A percentile compares a stretch with the other conserved stretches of the same genome.
Evolutionary conservation across 1,284 basidiomycete genomes (phyloP).

Genomic region (Irpex lacteus): DNA sequence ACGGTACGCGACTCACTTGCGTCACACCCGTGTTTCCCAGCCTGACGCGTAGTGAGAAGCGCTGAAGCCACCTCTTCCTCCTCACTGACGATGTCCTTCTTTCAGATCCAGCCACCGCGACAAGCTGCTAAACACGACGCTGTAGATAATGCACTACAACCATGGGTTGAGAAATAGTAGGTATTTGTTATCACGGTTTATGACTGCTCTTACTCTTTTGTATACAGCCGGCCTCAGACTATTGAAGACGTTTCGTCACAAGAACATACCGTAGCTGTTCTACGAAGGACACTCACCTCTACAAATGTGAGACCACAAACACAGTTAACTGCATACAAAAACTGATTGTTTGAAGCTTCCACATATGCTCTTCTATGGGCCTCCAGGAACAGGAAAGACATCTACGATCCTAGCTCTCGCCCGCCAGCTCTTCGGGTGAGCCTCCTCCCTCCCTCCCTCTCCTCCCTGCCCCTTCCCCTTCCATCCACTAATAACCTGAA

Average conservation of each 20-base stretch:
- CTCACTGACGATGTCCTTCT: slow-evolving; percentile 43
- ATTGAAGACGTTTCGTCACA: slow-evolving; percentile 98
- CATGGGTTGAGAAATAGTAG: slow-evolving; percentile 99
- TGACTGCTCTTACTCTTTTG: neutral
- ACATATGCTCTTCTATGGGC: slow-evolving; percentile 98
- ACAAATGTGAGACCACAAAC: slow-evolving; percentile 69
- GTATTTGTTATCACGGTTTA: neutral
- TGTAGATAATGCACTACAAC: slow-evolving; percentile 70
- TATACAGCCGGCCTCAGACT: slow-evolving; percentile 86
- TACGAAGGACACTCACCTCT: slow-evolving; percentile 88
- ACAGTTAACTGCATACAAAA: no score
- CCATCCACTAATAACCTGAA: no score
- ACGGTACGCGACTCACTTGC: slow-evolving; percentile 11
- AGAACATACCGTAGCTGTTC: slow-evolving; percentile 92
- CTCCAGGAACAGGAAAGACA: slow-evolving; percentile 98
- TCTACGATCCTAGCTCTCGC: slow-evolving; percentile 96
- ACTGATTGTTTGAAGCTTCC: neutral
- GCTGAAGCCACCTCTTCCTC: neutral
- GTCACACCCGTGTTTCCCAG: slow-evolving; percentile 8
- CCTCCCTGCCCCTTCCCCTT: no score
- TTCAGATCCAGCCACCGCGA: slow-evolving; percentile 44
- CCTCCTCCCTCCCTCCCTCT: no score
- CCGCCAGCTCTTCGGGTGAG: slow-evolving; percentile 91
- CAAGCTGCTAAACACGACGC: slow-evolving; percentile 37
- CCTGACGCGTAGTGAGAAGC: neutral